A percentile compares a stretch with the other conserved stretches of the same genome.
These are phyloP conservation scores for Clarireedia sp. DNA, from an alignment of 2,329 filamentous ascomycete genomes.

Conservation along the genomic window DNA sequence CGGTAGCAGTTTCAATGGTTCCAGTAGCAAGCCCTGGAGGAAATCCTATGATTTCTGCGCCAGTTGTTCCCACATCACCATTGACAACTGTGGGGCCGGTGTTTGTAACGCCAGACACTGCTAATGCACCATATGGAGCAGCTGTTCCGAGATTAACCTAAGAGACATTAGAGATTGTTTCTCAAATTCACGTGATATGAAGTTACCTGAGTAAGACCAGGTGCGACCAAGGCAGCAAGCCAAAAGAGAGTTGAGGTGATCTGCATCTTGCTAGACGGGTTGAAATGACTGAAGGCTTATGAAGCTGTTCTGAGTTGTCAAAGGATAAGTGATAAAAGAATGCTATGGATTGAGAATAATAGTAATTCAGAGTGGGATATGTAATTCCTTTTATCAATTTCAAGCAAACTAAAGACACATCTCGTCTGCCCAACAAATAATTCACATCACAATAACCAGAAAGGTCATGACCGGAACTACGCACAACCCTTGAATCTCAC, in stretches of 20 bases:
- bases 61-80: slow-evolving; percentile 14
- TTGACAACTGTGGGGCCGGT: slow-evolving; percentile 13
- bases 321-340: neutral
- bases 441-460: too few relatives aligned
- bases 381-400: too few relatives aligned
- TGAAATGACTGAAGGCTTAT: neutral
- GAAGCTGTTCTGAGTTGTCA: neutral
- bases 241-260: neutral
- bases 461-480: too few relatives aligned
- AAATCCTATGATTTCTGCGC: slow-evolving; percentile 17
- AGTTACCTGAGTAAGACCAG: neutral
- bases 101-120: slow-evolving; percentile 10
- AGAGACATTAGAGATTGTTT: neutral
- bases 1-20: neutral
- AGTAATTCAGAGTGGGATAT: too few relatives aligned
- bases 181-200: neutral
- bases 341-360: neutral
- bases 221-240: neutral
- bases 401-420: too few relatives aligned
- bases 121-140: slow-evolving; percentile 11
- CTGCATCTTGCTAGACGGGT: neutral
- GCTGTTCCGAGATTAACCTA: slow-evolving; percentile 18
- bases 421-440: too few relatives aligned
- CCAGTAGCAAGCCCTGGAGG: slow-evolving; percentile 11
- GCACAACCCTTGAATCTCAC: too few relatives aligned